Conservation (phyloP, 805 yeast genomes). For the Ogataea populi-albae region DNA sequence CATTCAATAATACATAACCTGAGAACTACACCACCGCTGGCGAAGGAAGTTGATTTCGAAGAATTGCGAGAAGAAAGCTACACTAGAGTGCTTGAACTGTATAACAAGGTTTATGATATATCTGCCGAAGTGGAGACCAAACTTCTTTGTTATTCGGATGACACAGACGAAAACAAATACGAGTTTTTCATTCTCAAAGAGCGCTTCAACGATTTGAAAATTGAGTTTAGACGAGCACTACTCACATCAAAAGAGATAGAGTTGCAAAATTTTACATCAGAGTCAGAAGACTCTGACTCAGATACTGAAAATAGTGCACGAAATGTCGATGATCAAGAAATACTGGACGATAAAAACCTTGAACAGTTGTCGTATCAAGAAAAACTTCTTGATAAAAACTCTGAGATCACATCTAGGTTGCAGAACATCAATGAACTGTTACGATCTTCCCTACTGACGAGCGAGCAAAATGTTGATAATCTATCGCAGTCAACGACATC, state of each 20-base stretch:
- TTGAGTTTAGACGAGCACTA: conserved; percentile 28
- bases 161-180: conserved; percentile 9
- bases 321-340: conserved; percentile 19
- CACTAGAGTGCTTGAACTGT: conserved; percentile 18
- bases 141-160: conserved; percentile 9
- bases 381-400: conserved; percentile 44
- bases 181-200: conserved; percentile 20
- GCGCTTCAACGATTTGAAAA: conserved; percentile 24
- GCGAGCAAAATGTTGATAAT: conserved; percentile 48
- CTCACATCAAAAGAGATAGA: conserved; percentile 24
- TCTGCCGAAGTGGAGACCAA: conserved; percentile 11
- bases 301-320: conserved; percentile 2
- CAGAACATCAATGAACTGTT: conserved; percentile 48
- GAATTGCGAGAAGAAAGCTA: conserved; percentile 13
- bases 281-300: conserved; percentile 9
- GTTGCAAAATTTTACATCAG: conserved; percentile 6
- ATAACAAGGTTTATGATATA: conserved; percentile 18
- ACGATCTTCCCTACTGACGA: conserved; percentile 48
- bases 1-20: conserved; percentile 6
- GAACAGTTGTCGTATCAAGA: conserved; percentile 35
- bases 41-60: conserved; percentile 11
- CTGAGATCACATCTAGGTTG: conserved; percentile 43
- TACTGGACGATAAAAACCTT: conserved; percentile 28
- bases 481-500: conserved; percentile 46
- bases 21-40: conserved; percentile 2